phyloP scores from a whole-genome alignment of 2,329 filamentous ascomycete genomes.

The Rutstroemia sp. region DNA sequence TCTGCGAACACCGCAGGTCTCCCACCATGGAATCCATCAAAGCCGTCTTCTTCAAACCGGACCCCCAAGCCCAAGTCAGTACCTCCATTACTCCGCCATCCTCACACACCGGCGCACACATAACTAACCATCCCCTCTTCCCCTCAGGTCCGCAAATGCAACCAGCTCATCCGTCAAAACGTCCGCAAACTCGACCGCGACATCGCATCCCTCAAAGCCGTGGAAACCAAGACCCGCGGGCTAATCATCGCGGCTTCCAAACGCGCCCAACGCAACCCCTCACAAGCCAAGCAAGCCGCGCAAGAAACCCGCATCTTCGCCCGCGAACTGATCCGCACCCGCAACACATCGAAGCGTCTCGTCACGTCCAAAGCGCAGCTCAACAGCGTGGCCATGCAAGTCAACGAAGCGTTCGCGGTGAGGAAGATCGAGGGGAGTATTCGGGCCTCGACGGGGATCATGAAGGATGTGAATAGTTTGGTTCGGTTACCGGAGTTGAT shows the following conservation, averaged over 20 bases:
- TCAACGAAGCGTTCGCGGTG: conserved; percentile 91
- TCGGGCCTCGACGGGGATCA: conserved; percentile 77
- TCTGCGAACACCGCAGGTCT: not conserved
- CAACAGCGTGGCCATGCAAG: conserved; percentile 91
- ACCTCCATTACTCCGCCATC: not conserved
- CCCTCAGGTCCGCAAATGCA: conserved; percentile 85
- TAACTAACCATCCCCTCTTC: not conserved
- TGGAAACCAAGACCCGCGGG: conserved; percentile 77
- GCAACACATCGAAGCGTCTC: conserved; percentile 67
- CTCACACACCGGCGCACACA: no score
- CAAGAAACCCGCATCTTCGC: conserved; percentile 85
- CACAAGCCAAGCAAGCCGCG: conserved; percentile 69
- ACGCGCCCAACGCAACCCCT: conserved; percentile 72
- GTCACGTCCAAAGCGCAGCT: conserved; percentile 87
- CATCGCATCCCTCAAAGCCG: conserved; percentile 67
- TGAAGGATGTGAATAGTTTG: conserved; percentile 91
- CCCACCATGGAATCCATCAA: conserved; percentile 74
- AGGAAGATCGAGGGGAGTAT: conserved; percentile 94
- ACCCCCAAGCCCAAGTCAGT: conserved; percentile 83
- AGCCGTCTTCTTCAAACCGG: conserved; percentile 82
- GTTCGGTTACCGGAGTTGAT: conserved; percentile 80
- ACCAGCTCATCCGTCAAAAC: conserved; percentile 80
- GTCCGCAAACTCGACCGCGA: conserved; percentile 93
- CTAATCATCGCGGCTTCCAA: conserved; percentile 77
- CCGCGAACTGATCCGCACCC: conserved; percentile 74